These are phyloP conservation scores for sorghum (Sorghum bicolor) DNA, from an alignment of 176 grass and related monocot species.

Conservation along the genomic window DNA sequence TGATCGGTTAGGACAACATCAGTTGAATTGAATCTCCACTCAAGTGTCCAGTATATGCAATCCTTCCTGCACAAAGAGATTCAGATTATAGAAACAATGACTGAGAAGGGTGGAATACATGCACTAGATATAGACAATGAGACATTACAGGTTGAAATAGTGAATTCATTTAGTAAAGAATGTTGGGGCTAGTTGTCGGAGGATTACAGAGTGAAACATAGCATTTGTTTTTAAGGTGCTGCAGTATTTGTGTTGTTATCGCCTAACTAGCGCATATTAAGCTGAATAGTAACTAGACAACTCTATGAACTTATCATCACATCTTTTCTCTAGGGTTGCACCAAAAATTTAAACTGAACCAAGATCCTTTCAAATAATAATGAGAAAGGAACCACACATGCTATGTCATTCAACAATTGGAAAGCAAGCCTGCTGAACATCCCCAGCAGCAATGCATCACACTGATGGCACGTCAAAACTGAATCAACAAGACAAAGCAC, in stretches of 20 bases:
- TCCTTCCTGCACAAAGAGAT: slow-evolving; percentile 52
- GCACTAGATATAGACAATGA: not conserved
- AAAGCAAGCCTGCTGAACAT: not conserved
- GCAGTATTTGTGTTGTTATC: not conserved
- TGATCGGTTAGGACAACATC: slow-evolving; percentile 71
- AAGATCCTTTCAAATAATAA: not conserved
- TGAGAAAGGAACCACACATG: not conserved
- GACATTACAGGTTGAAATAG: not conserved
- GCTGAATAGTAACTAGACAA: not conserved
- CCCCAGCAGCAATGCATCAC: not conserved
- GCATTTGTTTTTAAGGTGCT: not conserved
- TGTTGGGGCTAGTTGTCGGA: too few species aligned
- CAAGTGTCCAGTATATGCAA: slow-evolving; percentile 83
- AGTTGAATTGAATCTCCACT: slow-evolving; percentile 75
- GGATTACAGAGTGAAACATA: not conserved
- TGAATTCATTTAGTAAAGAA: not conserved
- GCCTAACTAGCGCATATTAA: not conserved
- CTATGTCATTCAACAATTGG: not conserved
- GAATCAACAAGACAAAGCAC: not conserved
- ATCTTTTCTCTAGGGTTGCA: not conserved
- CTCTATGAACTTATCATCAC: not conserved
- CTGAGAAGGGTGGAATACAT: not conserved
- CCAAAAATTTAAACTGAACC: not conserved
- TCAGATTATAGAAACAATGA: slow-evolving; percentile 5
- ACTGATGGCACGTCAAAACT: not conserved